Base-by-base conservation (phyloP, 768 basidiomycete species). In the Boletus sp. region DNA sequence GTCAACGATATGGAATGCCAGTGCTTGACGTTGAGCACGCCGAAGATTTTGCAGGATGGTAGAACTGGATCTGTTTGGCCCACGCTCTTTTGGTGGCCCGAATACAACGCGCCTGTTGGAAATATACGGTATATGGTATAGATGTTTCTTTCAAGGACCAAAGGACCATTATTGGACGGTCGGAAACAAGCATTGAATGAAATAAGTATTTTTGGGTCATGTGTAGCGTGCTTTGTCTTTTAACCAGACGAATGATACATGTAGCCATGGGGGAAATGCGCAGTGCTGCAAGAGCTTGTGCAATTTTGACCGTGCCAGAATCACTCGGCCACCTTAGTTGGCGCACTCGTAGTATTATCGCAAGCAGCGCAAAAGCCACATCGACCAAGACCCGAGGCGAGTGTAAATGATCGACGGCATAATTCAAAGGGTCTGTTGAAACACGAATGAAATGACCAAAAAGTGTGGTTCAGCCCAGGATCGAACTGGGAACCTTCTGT, bases 401-500 rank as follows among this genome's bases (percentile, higher is more conserved):
- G 7, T 30, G n/a, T 8, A 19, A 21, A 21, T 9, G 29, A 13
- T 21, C 7, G n/a, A 7, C 2, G 13, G 30, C 7, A 23, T 7
- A 5, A 17, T 23, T 23, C 19, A 23, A n/a, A 29, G n/a, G 27
- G 10, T 29, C 25, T 2, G 4, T 25, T 6, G 15, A 42, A 44
- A 11, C 25, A n/a, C 1, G 10, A n/a, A 30, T 7, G 4, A 21
- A 30, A 5, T 17, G 14, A 11, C 3, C 15, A 53, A 57, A 60
- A 59, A 60, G 17, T 37, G 38, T 64, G 73, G 68, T 61, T 74
- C 75, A 75, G 59, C 73, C 72, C 72, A 74, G 73, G 74, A 74
- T 74, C 74, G 73, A 74, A 74, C 73, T 74, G 72, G 72, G 73
- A 75, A 74, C 73, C 73, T 76, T 74, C 74, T 76, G 75, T 76